Percentiles rank a stretch among this genome's conserved stretches.
Conservation (phyloP, 2,329 filamentous ascomycete species). For the Fusarium transvaalense region DNA sequence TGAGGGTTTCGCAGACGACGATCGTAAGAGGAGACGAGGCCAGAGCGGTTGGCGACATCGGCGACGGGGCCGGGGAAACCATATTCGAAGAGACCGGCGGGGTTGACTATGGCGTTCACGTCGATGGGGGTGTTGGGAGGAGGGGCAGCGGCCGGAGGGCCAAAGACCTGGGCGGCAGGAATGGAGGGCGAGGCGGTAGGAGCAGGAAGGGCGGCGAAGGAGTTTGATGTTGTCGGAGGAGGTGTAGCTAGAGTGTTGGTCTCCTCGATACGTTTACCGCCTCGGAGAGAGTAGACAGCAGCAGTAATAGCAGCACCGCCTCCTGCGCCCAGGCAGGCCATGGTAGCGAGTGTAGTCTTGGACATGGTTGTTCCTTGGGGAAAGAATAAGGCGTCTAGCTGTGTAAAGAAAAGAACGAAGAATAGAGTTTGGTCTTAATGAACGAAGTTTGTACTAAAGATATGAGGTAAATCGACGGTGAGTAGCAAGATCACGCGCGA, state of each 20-base stretch:
- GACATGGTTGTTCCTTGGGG: slow-evolving; percentile 69
- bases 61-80: slow-evolving; percentile 92
- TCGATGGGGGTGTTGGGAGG: slow-evolving; percentile 50
- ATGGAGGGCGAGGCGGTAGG: slow-evolving; percentile 55
- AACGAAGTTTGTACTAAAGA: neutral
- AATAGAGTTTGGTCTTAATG: slow-evolving; percentile 7
- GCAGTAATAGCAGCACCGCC: slow-evolving; percentile 81
- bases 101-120: slow-evolving; percentile 71
- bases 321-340: slow-evolving; percentile 81
- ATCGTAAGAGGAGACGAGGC: slow-evolving; percentile 90
- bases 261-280: slow-evolving; percentile 60
- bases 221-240: slow-evolving; percentile 48
- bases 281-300: slow-evolving; percentile 72
- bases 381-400: neutral
- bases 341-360: slow-evolving; percentile 79
- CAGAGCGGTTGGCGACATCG: slow-evolving; percentile 81
- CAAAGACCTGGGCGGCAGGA: slow-evolving; percentile 70
- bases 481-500: slow-evolving; percentile 24
- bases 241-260: slow-evolving; percentile 51
- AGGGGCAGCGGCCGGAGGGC: slow-evolving; percentile 49
- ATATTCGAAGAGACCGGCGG: slow-evolving; percentile 82
- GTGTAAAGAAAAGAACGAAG: neutral
- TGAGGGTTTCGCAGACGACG: slow-evolving; percentile 90
- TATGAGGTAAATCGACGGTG: neutral
- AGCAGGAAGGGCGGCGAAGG: slow-evolving; percentile 48